Base-by-base conservation (phyloP, 164 flowering plant species). In the Nymphaea thermarum region DNA sequence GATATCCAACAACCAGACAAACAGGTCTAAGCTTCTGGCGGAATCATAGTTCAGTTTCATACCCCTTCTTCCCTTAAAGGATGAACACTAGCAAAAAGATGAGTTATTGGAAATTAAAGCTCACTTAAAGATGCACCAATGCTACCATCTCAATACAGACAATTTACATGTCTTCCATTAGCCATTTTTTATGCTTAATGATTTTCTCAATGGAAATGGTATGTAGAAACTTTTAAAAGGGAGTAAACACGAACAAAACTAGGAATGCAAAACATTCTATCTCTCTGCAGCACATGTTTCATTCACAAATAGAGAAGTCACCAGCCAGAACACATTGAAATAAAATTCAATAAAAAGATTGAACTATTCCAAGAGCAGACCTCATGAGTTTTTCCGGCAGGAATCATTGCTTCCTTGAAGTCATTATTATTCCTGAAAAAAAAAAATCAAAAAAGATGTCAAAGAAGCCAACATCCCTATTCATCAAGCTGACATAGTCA, bases 341-440 rank as follows among this genome's bases (percentile, higher is more conserved):
- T 47, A 47, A 47, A 47, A 47, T 12, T 12, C 7, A 47, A 47
- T 3, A 47, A 7, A 47, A 47, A 12, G 55, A 47, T 6, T 6
- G 55, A 47, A 6, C 55, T 6, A 61, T 62, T 61, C 42, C 60
- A 14, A 18, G 68, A 36, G 73, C 85, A 74, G 63, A 94, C 98
- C 97, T 94, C 97, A 64, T 79, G 71, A 67, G 82, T 86, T 73
- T 83, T 88, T 71, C 98, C 97, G 14, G 97, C 90, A 53, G 87
- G 85, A 78, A 94, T 72, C 70, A 67, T 80, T 64, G 78, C 80
- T 78, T 91, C 98, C 74, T 79, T 94, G 79, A 73, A 86, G 8
- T 91, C 95, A 71, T 93, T 95, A 73, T 65, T 77, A 67, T 77
- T 82, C 70, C 92, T 89, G 82, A 25, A 74, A 4, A 74, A 55